These are phyloP conservation scores for Juglanconis oblonga DNA, from an alignment of 2,329 filamentous ascomycete species.

Conservation along the genomic window DNA sequence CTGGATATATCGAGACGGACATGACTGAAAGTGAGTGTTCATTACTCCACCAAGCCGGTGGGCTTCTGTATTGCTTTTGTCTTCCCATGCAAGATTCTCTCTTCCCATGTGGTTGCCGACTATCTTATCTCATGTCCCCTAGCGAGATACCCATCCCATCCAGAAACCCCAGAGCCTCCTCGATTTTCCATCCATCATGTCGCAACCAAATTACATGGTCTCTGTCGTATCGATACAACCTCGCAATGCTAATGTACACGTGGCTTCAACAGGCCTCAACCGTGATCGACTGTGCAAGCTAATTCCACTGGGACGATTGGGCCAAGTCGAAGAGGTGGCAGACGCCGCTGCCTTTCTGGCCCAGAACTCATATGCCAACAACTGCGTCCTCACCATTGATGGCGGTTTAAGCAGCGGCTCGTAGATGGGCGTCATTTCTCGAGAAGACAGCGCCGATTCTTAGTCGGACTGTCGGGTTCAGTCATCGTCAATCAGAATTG, in stretches of 20 bases:
- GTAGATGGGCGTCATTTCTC: conserved; percentile 18
- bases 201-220: neutral
- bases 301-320: conserved; percentile 68
- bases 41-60: neutral
- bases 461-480: conserved; percentile 28
- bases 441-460: neutral
- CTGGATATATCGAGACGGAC: conserved; percentile 77
- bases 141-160: neutral
- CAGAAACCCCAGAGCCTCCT: conserved; percentile 11
- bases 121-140: neutral
- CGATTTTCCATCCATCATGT: conserved; percentile 12
- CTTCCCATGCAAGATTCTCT: neutral
- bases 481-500: conserved; percentile 67
- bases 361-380: conserved; percentile 78
- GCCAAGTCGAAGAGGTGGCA: conserved; percentile 69
- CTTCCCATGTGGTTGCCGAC: neutral
- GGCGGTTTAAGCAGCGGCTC: conserved; percentile 73
- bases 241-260: conserved; percentile 14
- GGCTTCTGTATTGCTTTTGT: neutral
- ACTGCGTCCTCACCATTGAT: conserved; percentile 82
- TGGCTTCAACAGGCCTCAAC: conserved; percentile 30
- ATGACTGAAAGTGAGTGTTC: conserved; percentile 68
- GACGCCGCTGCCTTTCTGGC: conserved; percentile 77
- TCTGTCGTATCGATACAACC: conserved; percentile 8
- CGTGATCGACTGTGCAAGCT: conserved; percentile 36